These are phyloP conservation scores for Bolboschoenus planiculmis DNA, from an alignment of 176 grass and related monocot species.

Conservation along the genomic window DNA sequence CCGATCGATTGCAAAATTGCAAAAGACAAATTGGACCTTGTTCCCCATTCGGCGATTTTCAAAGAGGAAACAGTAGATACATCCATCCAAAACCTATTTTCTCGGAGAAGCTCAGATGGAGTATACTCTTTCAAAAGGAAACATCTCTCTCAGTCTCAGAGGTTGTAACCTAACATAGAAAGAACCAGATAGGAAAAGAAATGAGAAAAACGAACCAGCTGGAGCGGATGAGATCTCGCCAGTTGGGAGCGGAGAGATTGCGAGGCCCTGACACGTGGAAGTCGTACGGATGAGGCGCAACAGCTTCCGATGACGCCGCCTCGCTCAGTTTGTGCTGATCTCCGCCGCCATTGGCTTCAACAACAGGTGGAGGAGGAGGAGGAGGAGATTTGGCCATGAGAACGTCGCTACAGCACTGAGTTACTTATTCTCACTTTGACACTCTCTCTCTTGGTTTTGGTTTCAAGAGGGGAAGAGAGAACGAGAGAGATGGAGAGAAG, in stretches of 20 bases:
- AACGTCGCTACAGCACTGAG: neutral
- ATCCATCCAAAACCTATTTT: neutral
- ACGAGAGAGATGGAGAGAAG: neutral
- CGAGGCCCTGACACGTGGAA: conserved; percentile 62
- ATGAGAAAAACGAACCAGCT: conserved; percentile 40
- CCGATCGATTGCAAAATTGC: neutral
- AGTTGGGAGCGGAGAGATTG: conserved; percentile 48
- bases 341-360: neutral
- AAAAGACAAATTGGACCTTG: neutral
- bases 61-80: neutral
- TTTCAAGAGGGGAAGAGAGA: conserved; percentile 4
- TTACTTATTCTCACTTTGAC: neutral
- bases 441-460: neutral
- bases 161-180: neutral
- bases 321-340: neutral
- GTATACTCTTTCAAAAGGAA: neutral
- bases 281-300: conserved; percentile 29
- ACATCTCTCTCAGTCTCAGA: neutral
- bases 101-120: neutral
- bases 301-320: neutral
- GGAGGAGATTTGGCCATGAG: conserved; percentile 14
- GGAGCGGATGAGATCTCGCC: conserved; percentile 67
- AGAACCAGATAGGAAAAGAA: neutral
- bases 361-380: neutral
- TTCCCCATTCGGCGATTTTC: neutral